Conservation (phyloP, 2,329 filamentous ascomycete genomes). For the Alternaria incomplexa region DNA sequence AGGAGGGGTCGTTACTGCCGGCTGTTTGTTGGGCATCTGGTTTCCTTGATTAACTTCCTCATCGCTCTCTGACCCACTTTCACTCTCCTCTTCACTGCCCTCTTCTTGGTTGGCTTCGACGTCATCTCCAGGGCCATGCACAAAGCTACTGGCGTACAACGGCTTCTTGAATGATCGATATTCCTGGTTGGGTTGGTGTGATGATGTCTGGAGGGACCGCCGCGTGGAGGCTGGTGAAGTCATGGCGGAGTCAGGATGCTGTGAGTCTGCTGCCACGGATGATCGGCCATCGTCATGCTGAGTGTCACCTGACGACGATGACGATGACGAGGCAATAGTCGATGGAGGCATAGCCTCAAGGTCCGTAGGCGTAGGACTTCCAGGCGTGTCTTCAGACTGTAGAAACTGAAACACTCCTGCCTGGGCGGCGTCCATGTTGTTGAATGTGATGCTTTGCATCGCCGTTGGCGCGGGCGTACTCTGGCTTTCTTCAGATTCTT, state of each 20-base stretch:
- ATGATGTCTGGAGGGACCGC: slow-evolving; percentile 14
- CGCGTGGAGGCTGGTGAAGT: slow-evolving; percentile 39
- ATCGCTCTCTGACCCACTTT: slow-evolving; percentile 23
- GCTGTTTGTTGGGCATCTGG: slow-evolving; percentile 16
- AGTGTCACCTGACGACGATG: slow-evolving; percentile 24
- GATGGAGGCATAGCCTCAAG: slow-evolving; percentile 21
- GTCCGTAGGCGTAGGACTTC: slow-evolving; percentile 14
- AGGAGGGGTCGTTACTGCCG: slow-evolving; percentile 26
- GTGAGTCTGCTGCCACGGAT: slow-evolving; percentile 31
- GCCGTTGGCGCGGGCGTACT: slow-evolving; percentile 19
- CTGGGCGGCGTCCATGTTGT: slow-evolving; percentile 26
- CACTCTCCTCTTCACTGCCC: slow-evolving; percentile 13
- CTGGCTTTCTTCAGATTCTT: slow-evolving; percentile 19
- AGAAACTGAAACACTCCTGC: slow-evolving; percentile 42
- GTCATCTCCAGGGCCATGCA: slow-evolving; percentile 29
- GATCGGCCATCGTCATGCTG: slow-evolving; percentile 26
- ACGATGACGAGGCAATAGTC: slow-evolving; percentile 29
- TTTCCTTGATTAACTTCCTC: slow-evolving; percentile 20
- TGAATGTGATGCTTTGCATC: slow-evolving; percentile 15
- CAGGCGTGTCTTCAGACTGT: slow-evolving; percentile 16
- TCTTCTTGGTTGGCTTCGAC: slow-evolving; percentile 15
- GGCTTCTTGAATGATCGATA: slow-evolving; percentile 35
- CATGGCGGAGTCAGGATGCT: slow-evolving; percentile 28
- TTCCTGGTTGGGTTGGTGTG: slow-evolving; percentile 16
- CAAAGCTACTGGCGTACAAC: slow-evolving; percentile 41